Evolutionary conservation across 2,329 filamentous ascomycete genomes (phyloP).

Genomic region (Volutella citrinella): DNA sequence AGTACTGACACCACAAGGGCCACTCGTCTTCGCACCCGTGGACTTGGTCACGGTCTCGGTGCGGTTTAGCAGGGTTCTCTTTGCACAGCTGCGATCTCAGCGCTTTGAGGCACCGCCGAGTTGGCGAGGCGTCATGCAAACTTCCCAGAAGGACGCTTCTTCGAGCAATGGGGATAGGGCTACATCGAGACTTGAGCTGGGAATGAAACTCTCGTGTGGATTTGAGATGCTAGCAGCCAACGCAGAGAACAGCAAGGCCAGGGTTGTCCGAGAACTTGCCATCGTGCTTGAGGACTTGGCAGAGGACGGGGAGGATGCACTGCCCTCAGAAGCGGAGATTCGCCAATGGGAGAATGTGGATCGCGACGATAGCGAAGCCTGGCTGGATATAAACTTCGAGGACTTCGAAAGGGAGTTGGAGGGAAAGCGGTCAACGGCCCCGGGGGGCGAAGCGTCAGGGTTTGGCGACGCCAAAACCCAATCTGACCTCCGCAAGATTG

Average conservation of each 20-base stretch:
- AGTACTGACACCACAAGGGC: slow-evolving; percentile 53
- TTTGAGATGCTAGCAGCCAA: slow-evolving; percentile 82
- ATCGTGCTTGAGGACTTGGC: slow-evolving; percentile 73
- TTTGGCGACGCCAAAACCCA: slow-evolving; percentile 68
- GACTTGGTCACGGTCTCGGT: slow-evolving; percentile 80
- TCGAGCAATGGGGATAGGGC: slow-evolving; percentile 14
- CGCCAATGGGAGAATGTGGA: slow-evolving; percentile 58
- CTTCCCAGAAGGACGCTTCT: slow-evolving; percentile 14
- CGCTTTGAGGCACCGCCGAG: slow-evolving; percentile 65
- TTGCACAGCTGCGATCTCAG: slow-evolving; percentile 86
- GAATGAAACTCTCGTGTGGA: slow-evolving; percentile 87
- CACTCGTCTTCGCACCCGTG: slow-evolving; percentile 65
- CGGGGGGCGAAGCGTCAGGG: slow-evolving; percentile 35
- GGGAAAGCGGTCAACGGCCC: slow-evolving; percentile 38
- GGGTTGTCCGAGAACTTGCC: slow-evolving; percentile 69
- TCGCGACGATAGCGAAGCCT: slow-evolving; percentile 79
- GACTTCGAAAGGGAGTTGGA: slow-evolving; percentile 83
- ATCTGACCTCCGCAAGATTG: slow-evolving; percentile 82
- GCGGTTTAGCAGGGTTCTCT: slow-evolving; percentile 84
- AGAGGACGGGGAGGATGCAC: slow-evolving; percentile 60
- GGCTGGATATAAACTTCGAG: slow-evolving; percentile 88
- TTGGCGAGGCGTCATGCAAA: slow-evolving; percentile 39
- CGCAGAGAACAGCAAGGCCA: slow-evolving; percentile 64
- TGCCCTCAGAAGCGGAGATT: slow-evolving; percentile 77
- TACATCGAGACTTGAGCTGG: slow-evolving; percentile 55